Evolutionary conservation across 2,329 filamentous ascomycete genomes (phyloP).

Genomic region (Trichoderma brevicompactum): DNA sequence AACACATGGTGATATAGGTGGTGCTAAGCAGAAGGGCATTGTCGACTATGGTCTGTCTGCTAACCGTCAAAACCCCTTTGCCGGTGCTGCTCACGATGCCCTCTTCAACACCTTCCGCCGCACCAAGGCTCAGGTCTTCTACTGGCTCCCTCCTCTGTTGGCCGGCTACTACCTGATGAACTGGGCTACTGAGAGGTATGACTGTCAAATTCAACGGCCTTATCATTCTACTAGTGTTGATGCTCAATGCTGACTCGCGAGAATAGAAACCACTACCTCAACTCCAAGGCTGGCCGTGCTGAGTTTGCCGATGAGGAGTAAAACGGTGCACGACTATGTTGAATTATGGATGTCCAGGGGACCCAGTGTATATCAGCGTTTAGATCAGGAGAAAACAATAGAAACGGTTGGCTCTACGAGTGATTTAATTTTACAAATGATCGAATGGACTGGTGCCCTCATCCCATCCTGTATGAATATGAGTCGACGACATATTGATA

Average conservation of each 20-base stretch:
- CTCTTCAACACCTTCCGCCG: constrained; percentile 96
- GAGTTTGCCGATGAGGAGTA: constrained; percentile 56
- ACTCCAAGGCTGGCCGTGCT: constrained; percentile 75
- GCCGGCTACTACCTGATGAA: constrained; percentile 80
- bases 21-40: constrained; percentile 66
- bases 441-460: not conserved
- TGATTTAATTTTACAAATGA: not conserved
- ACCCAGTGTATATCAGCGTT: constrained; percentile 49
- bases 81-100: constrained; percentile 76
- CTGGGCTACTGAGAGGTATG: constrained; percentile 91
- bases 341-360: constrained; percentile 40
- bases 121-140: constrained; percentile 84
- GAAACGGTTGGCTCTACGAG: constrained; percentile 37
- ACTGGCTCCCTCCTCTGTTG: constrained; percentile 79
- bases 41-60: constrained; percentile 75
- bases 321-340: constrained; percentile 36
- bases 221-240: not conserved
- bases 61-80: constrained; percentile 89
- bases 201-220: constrained; percentile 29
- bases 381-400: constrained; percentile 46
- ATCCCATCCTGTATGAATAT: not conserved
- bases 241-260: not conserved
- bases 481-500: not conserved
- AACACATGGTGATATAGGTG: constrained; percentile 47
- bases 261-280: constrained; percentile 75